Evolutionary conservation across 345 rosid genomes (phyloP).

Genomic region (Citrus hindsii): DNA sequence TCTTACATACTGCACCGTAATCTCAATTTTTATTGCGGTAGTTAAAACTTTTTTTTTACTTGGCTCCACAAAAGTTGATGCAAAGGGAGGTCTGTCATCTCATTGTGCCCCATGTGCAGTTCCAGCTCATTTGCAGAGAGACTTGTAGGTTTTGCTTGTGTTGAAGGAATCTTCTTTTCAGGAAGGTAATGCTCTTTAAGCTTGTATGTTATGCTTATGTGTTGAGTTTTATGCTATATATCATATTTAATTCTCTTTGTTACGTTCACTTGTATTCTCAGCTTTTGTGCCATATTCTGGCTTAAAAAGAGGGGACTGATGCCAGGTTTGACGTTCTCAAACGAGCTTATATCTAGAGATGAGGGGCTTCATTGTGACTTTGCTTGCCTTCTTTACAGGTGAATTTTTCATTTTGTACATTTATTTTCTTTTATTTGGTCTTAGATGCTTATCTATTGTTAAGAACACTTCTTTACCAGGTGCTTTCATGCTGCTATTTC

Average conservation of each 20-base stretch:
- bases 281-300: constrained; percentile 97
- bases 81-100: constrained; percentile 4
- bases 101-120: constrained; percentile 35
- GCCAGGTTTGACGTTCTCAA: constrained; percentile 95
- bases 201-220: background rate
- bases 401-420: background rate
- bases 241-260: background rate
- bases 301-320: constrained; percentile 93
- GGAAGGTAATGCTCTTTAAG: constrained; percentile 58
- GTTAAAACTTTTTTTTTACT: too few species aligned
- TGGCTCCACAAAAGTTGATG: background rate
- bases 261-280: constrained; percentile 26
- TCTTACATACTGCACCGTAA: background rate
- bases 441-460: background rate
- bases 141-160: constrained; percentile 84
- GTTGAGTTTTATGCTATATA: background rate
- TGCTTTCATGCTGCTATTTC: background rate
- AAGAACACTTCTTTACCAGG: background rate
- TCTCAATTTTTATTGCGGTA: too few species aligned
- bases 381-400: constrained; percentile 92
- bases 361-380: constrained; percentile 96
- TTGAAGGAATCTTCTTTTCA: constrained; percentile 92
- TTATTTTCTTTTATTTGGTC: background rate
- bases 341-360: constrained; percentile 91
- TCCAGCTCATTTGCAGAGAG: constrained; percentile 72